These are phyloP conservation scores for Metschnikowia continentalis DNA, from an alignment of 805 yeast genomes.

Conservation along the genomic window DNA sequence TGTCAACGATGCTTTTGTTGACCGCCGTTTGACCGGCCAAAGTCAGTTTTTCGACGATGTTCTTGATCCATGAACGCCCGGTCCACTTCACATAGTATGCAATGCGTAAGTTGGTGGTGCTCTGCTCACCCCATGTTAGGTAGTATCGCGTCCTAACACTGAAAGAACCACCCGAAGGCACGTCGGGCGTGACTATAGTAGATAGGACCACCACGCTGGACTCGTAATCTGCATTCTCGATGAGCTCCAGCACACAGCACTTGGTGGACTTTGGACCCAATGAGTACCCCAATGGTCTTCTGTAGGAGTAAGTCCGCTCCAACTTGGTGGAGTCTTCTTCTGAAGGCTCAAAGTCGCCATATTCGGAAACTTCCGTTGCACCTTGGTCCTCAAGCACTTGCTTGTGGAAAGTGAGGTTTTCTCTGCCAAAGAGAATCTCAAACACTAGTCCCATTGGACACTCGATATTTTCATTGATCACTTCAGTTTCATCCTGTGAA, in stretches of 20 bases:
- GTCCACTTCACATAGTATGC: constrained; percentile 85
- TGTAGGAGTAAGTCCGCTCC: constrained; percentile 52
- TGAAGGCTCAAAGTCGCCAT: constrained; percentile 9
- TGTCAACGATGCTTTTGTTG: constrained; percentile 46
- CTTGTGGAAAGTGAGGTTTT: constrained; percentile 44
- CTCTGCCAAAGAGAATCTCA: constrained; percentile 54
- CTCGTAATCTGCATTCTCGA: constrained; percentile 50
- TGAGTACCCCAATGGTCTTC: constrained; percentile 60
- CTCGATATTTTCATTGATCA: constrained; percentile 48
- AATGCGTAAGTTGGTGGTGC: constrained; percentile 55
- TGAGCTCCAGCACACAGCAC: constrained; percentile 58
- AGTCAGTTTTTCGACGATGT: constrained; percentile 71
- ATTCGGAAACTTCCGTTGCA: constrained; percentile 54
- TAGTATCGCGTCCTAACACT: constrained; percentile 68
- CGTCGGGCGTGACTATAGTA: constrained; percentile 64
- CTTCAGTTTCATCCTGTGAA: constrained; percentile 47
- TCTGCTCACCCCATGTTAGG: constrained; percentile 68
- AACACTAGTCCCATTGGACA: constrained; percentile 67
- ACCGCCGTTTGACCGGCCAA: constrained; percentile 69
- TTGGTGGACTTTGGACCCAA: constrained; percentile 76
- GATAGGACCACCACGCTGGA: constrained; percentile 49
- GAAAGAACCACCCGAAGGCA: constrained; percentile 87
- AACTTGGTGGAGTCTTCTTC: constrained; percentile 25
- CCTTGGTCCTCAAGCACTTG: constrained; percentile 54
- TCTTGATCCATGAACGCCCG: constrained; percentile 77